Evolutionary conservation across 371 early-diverging fungal species (phyloP), one percentile per base, ranked within the genome.

Genomic region (Apophysomyces sp.): DNA sequence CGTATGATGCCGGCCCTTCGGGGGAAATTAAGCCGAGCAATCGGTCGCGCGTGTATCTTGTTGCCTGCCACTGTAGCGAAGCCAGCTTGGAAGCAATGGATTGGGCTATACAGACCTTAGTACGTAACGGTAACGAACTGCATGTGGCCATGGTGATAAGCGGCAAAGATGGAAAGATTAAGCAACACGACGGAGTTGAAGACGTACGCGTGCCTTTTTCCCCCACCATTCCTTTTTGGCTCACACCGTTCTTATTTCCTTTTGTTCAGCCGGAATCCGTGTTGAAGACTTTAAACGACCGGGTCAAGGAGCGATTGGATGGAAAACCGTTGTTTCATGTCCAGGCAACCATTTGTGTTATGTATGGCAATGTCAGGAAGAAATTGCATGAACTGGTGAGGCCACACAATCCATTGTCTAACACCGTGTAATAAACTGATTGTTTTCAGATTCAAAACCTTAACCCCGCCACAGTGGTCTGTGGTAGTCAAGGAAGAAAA

Each of bases 61-160:
- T 81, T 7, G 78, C 78, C 2, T 74, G 74, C 52, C 78, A 81
- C 64, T 77, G 77, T 55, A 74, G 78, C 57, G 69, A 73, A 2
- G 78, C 76, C 60, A 78, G 78, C 40, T 58, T 65, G 26, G 63
- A 68, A 31, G 76, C 78, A 5, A 71, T 81, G 12, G 84, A 86
- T 52, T 86, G 86, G 86, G 77, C 84, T 1, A 73, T 82, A 65
- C 80, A 78, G 0, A 86, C 86, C 0, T 78, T 84, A 44, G 72
- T 86, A 63, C 75, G 86, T 32, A 82, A 80, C 57, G 80, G 82
- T 9, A 84, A 86, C 53, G 76, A 74, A 29, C 34, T 84, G 26
- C 76, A 83, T 59, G 73, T 86, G 0, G 80, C 80, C 12, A 78
- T 83, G 1, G 81, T 80, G 13, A 73, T 82, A 24, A 80, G 81